phyloP scores from a whole-genome alignment of 345 rosid genomes.

The Cardamine occulta region DNA sequence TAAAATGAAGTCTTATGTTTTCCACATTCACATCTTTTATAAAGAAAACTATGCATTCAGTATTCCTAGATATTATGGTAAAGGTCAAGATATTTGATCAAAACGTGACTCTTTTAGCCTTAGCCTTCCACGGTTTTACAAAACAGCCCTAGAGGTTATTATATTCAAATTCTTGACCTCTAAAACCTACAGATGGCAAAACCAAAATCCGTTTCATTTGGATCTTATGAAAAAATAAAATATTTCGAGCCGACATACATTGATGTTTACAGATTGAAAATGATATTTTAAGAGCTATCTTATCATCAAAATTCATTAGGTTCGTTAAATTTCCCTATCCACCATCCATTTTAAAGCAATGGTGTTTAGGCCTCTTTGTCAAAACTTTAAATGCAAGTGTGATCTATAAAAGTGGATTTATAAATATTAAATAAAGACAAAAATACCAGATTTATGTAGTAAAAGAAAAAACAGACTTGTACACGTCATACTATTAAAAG shows the following conservation, averaged over 20 bases:
- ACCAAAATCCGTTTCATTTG: neutral
- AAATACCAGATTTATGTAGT: neutral
- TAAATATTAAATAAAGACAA: conserved; percentile 17
- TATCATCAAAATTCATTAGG: conserved; percentile 32
- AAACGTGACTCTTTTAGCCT: conserved; percentile 23
- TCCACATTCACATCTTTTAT: conserved; percentile 33
- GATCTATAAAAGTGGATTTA: conserved; percentile 18
- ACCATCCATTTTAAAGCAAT: conserved; percentile 40
- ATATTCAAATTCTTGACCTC: neutral
- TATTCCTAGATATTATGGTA: neutral
- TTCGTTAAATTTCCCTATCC: conserved; percentile 26
- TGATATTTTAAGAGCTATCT: conserved; percentile 18
- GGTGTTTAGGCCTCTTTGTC: conserved; percentile 26
- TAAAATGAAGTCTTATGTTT: conserved; percentile 1
- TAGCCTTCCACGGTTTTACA: conserved; percentile 11
- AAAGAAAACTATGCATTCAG: neutral
- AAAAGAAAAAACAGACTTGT: neutral
- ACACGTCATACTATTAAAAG: conserved; percentile 28
- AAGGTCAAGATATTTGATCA: conserved; percentile 24
- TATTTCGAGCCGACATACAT: conserved; percentile 7
- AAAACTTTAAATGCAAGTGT: conserved; percentile 5
- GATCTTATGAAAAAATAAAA: too few species aligned
- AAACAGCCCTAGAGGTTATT: conserved; percentile 21
- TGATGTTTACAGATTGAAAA: conserved; percentile 27
- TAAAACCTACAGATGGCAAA: conserved; percentile 1